Conservation (phyloP, 306 rosid species). For the Alnus rubra region DNA sequence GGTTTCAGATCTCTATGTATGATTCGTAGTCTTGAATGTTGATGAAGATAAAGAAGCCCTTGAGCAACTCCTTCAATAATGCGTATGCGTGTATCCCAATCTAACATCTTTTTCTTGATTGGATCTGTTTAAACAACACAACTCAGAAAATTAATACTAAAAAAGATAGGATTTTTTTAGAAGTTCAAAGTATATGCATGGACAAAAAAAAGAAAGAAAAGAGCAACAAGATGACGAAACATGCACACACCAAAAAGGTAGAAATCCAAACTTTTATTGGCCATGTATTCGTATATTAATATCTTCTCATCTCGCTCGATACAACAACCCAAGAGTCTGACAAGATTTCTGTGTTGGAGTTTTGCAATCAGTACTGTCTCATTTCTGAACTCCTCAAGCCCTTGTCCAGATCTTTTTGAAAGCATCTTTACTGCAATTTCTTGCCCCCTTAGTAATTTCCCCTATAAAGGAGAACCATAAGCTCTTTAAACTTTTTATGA, state of each 20-base stretch:
- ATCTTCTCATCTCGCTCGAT: background rate
- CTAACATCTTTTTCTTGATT: background rate
- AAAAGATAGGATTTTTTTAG: too few species aligned
- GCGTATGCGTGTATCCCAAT: background rate
- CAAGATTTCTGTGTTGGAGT: background rate
- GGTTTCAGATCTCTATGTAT: background rate
- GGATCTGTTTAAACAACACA: background rate
- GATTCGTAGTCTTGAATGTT: background rate
- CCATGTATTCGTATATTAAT: background rate
- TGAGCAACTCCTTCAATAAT: background rate
- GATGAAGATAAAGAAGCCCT: slow-evolving; percentile 2
- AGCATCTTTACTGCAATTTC: background rate
- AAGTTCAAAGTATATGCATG: too few species aligned
- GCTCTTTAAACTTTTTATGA: background rate
- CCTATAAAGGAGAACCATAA: background rate
- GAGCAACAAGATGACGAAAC: background rate
- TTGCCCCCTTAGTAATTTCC: background rate
- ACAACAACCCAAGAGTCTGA: background rate
- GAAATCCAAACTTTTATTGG: background rate
- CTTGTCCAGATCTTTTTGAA: background rate
- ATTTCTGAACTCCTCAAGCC: background rate
- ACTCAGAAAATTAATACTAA: background rate
- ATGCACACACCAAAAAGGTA: background rate
- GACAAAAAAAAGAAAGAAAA: background rate
- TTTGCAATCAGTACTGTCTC: background rate